phyloP scores from a whole-genome alignment of 169 alveolate species.

The Amoebophrya sp. region DNA sequence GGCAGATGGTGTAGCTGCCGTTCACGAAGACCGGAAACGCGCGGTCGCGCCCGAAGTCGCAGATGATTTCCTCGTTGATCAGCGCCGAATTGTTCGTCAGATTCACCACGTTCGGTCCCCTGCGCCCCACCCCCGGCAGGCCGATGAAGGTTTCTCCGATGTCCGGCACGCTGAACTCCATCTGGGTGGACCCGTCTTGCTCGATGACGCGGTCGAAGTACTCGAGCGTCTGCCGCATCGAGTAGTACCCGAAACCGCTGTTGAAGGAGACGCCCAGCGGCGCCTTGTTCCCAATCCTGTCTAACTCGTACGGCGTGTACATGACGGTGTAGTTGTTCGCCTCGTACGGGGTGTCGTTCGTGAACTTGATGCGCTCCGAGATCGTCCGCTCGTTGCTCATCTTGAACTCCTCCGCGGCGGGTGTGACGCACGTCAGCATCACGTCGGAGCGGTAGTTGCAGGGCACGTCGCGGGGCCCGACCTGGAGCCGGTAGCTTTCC shows the following conservation, averaged over 20 bases:
- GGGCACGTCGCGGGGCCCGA: background rate
- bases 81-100: background rate
- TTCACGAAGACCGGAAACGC: background rate
- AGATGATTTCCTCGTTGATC: background rate
- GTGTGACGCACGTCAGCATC: background rate
- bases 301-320: background rate
- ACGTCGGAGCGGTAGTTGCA: background rate
- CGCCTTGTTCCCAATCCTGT: background rate
- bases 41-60: background rate
- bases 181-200: background rate
- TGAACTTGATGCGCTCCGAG: background rate
- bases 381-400: background rate
- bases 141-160: constrained; percentile 3
- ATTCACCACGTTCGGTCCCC: background rate
- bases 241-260: background rate
- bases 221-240: background rate
- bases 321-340: background rate
- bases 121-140: background rate
- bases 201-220: background rate
- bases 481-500: background rate
- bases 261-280: background rate
- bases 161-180: background rate
- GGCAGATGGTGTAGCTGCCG: background rate
- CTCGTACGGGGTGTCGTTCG: background rate
- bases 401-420: background rate